These are phyloP conservation scores for Rhodotorula graminis DNA, from an alignment of 768 basidiomycete species.

Conservation along the genomic window DNA sequence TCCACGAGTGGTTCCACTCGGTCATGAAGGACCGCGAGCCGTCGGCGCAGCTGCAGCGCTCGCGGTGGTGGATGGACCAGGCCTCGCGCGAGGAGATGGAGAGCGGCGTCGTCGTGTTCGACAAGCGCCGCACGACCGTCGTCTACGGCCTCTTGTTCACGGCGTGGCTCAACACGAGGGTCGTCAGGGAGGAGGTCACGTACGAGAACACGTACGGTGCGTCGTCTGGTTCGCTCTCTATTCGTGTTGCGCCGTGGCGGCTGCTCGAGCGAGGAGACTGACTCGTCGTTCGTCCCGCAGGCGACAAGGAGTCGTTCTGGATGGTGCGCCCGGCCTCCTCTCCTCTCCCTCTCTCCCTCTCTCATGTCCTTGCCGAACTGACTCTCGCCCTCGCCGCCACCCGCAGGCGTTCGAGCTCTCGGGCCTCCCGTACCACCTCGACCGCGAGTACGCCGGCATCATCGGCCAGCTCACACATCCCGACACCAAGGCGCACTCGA, in stretches of 20 bases:
- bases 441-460: conserved; percentile 26
- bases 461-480: conserved; percentile 38
- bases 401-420: conserved; percentile 26
- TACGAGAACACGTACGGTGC: conserved; percentile 37
- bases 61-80: conserved; percentile 28
- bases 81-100: conserved; percentile 38
- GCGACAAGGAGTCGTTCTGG: conserved; percentile 40
- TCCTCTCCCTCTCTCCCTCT: rapidly evolving
- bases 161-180: conserved; percentile 32
- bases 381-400: too few relatives aligned
- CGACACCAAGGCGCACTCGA: conserved; percentile 30
- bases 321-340: conserved; percentile 1
- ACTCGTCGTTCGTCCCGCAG: not conserved
- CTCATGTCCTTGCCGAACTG: not conserved
- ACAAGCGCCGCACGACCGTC: conserved; percentile 28
- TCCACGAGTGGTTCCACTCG: conserved; percentile 34
- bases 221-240: not conserved
- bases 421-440: conserved; percentile 26
- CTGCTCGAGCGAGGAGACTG: too few relatives aligned
- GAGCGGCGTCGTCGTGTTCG: conserved; percentile 36
- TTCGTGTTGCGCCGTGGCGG: too few relatives aligned
- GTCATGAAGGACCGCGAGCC: conserved; percentile 33
- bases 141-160: conserved; percentile 22
- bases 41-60: conserved; percentile 12
- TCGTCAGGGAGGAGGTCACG: conserved; percentile 33